Conservation (phyloP, 177 flowering plant genomes). For the Tripterygium wilfordii region DNA sequence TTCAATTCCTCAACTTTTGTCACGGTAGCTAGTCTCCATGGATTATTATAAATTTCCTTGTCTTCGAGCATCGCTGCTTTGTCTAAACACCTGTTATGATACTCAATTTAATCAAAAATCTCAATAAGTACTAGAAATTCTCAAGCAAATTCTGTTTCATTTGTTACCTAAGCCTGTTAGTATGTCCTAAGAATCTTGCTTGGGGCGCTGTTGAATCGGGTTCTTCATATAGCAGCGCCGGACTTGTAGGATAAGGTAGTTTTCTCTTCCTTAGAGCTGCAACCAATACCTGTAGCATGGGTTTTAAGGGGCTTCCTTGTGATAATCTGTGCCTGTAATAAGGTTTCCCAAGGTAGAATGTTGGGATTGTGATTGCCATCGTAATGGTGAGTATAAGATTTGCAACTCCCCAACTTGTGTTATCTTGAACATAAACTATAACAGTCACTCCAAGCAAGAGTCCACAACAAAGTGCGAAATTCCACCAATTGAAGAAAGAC, state of each 20-base stretch:
- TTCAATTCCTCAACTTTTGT: no score
- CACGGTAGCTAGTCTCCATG: slow-evolving; percentile 59
- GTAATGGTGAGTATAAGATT: slow-evolving; percentile 18
- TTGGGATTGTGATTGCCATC: slow-evolving; percentile 25
- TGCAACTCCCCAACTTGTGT: slow-evolving; percentile 36
- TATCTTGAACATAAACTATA: slow-evolving; percentile 28
- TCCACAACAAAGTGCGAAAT: slow-evolving; percentile 28
- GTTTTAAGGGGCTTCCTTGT: slow-evolving; percentile 34
- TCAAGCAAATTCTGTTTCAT: no score
- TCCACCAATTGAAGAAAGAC: slow-evolving; percentile 57
- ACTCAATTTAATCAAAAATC: no score
- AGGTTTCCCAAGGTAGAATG: slow-evolving; percentile 16
- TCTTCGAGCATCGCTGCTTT: slow-evolving; percentile 59
- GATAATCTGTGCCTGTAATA: slow-evolving; percentile 13
- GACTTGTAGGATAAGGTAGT: slow-evolving; percentile 34
- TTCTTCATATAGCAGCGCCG: slow-evolving; percentile 35
- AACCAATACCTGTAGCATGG: slow-evolving; percentile 32
- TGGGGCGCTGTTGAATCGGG: slow-evolving; percentile 19
- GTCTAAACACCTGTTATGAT: slow-evolving; percentile 64
- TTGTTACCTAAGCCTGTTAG: slow-evolving; percentile 48
- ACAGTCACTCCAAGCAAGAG: slow-evolving; percentile 23
- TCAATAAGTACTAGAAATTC: no score
- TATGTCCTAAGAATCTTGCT: slow-evolving; percentile 41
- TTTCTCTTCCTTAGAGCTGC: slow-evolving; percentile 48
- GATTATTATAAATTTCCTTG: slow-evolving; percentile 8